Conservation (phyloP, 2,329 filamentous ascomycete species). For the Aspergillus calidoustus region DNA sequence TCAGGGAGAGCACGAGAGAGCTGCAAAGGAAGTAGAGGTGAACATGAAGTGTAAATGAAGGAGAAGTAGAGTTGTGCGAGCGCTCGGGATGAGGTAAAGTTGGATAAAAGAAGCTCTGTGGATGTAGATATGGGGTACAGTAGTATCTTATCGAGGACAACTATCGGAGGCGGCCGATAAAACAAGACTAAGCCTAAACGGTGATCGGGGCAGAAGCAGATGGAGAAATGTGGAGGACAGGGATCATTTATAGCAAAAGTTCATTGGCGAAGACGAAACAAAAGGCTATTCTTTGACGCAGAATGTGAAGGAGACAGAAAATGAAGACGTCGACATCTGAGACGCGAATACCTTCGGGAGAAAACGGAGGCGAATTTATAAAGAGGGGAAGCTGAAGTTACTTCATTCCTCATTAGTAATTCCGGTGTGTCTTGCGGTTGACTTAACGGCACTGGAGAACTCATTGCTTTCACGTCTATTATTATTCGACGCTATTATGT, state of each 20-base stretch:
- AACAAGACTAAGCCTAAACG: slow-evolving; percentile 15
- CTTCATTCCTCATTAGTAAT: slow-evolving; percentile 14
- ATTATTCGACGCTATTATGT: slow-evolving; percentile 12
- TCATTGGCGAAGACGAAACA: background rate
- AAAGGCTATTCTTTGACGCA: background rate
- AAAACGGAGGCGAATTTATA: slow-evolving; percentile 5
- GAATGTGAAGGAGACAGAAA: background rate
- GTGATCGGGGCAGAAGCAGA: slow-evolving; percentile 5
- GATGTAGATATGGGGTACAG: slow-evolving; percentile 9
- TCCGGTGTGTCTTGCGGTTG: slow-evolving; percentile 9
- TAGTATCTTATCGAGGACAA: slow-evolving; percentile 20
- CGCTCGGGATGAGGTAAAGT: slow-evolving; percentile 1
- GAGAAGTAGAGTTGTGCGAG: background rate
- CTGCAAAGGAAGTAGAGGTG: background rate
- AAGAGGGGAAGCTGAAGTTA: slow-evolving; percentile 5
- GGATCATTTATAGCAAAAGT: background rate
- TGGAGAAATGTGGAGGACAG: slow-evolving; percentile 1
- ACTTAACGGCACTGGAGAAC: background rate
- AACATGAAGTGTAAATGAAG: slow-evolving; percentile 10
- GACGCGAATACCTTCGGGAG: slow-evolving; percentile 2
- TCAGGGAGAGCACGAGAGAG: slow-evolving; percentile 27
- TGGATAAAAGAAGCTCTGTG: slow-evolving; percentile 1
- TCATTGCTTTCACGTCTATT: background rate
- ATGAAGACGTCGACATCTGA: background rate
- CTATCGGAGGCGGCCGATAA: slow-evolving; percentile 17